These are phyloP conservation scores for Leccinellum albellum DNA, from an alignment of 768 basidiomycete species.

Conservation along the genomic window DNA sequence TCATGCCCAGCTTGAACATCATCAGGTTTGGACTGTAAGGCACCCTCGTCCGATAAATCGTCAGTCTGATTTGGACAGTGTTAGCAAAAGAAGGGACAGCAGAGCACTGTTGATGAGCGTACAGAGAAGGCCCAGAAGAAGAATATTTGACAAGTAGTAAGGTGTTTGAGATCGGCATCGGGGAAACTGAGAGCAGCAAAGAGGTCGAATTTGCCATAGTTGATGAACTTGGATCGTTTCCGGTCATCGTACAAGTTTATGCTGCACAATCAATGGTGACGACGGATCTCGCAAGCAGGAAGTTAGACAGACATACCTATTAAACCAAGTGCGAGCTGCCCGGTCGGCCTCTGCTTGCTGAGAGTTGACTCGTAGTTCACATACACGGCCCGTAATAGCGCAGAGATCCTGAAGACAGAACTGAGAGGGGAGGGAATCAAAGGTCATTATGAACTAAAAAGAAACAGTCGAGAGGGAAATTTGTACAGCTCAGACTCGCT, in stretches of 20 bases:
- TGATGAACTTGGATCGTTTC: slow-evolving; percentile 33
- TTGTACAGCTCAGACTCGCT: slow-evolving; percentile 28
- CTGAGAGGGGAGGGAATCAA: slow-evolving; percentile 32
- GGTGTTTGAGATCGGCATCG: slow-evolving; percentile 34
- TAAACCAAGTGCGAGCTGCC: slow-evolving; percentile 33
- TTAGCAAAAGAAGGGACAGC: slow-evolving; percentile 1
- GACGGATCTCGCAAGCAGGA: not conserved
- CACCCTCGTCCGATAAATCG: slow-evolving; percentile 36
- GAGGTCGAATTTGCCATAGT: slow-evolving; percentile 37
- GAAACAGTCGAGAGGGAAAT: slow-evolving; percentile 11
- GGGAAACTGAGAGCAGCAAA: slow-evolving; percentile 39
- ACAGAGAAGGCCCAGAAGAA: slow-evolving; percentile 40
- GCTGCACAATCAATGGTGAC: slow-evolving; percentile 12
- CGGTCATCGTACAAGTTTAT: slow-evolving; percentile 33
- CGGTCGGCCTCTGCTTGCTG: slow-evolving; percentile 34
- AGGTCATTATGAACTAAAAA: slow-evolving; percentile 26
- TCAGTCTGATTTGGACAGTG: slow-evolving; percentile 27
- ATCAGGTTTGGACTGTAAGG: slow-evolving; percentile 33
- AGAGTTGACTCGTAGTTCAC: slow-evolving; percentile 32
- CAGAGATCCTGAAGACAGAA: slow-evolving; percentile 35
- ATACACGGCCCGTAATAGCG: slow-evolving; percentile 35
- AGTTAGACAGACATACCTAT: slow-evolving; percentile 18
- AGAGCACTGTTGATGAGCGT: slow-evolving; percentile 1
- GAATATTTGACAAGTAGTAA: slow-evolving; percentile 35
- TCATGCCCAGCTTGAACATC: slow-evolving; percentile 32